A percentile compares a stretch with the other conserved stretches of the same genome.
Evolutionary conservation across 176 grass and related monocot species (phyloP).

Genomic region (Ananas comosus): DNA sequence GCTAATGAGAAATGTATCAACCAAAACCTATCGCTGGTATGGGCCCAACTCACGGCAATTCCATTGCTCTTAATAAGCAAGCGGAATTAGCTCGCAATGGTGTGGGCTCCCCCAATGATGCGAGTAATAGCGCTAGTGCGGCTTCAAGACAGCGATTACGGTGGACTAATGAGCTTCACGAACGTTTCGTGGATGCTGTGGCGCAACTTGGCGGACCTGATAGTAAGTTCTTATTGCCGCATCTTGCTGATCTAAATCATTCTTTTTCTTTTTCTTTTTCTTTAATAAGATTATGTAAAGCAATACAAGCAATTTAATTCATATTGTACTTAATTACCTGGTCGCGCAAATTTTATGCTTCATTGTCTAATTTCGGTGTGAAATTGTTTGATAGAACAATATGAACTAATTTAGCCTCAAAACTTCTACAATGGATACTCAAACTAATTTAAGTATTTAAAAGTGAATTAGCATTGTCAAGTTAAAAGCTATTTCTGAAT

Average conservation of each 20-base stretch:
- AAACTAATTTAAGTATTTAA: not conserved
- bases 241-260: not conserved
- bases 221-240: constrained; percentile 41
- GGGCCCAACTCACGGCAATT: constrained; percentile 27
- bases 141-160: constrained; percentile 77
- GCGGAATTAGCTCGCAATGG: constrained; percentile 40
- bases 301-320: too few species aligned
- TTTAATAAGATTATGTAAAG: not conserved
- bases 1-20: constrained; percentile 50
- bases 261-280: not conserved
- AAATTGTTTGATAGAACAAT: too few species aligned
- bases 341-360: too few species aligned
- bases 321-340: too few species aligned
- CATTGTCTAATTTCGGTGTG: too few species aligned
- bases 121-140: constrained; percentile 36
- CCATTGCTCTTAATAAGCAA: constrained; percentile 29
- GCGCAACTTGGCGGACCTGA: constrained; percentile 95
- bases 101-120: constrained; percentile 33
- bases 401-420: not conserved
- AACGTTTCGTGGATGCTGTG: constrained; percentile 84
- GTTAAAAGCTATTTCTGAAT: not conserved
- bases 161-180: constrained; percentile 94
- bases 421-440: not conserved
- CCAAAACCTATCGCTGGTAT: constrained; percentile 32
- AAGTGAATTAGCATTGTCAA: not conserved